Conservation (phyloP, 2,329 filamentous ascomycete genomes). For the Cladosporium sp. region DNA sequence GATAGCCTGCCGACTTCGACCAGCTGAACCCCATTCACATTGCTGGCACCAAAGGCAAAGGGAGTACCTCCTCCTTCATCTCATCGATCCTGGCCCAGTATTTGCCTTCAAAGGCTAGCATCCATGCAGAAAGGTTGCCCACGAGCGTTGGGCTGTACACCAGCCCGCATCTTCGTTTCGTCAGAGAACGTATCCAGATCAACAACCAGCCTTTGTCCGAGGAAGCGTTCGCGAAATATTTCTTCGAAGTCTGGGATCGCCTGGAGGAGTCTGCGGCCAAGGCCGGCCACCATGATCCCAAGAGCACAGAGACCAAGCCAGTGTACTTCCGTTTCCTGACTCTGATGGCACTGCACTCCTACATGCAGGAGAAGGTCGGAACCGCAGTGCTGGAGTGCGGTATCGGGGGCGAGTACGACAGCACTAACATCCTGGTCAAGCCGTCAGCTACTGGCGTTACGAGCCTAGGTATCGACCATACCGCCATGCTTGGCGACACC, state of each 20-base stretch:
- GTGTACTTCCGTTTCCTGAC: conserved; percentile 93
- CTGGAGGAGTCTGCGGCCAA: conserved; percentile 52
- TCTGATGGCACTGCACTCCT: conserved; percentile 80
- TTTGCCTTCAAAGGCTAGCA: conserved; percentile 36
- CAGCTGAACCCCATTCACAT: conserved; percentile 69
- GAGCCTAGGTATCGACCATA: conserved; percentile 81
- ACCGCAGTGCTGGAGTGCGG: conserved; percentile 87
- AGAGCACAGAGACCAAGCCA: conserved; percentile 62
- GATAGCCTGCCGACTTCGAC: conserved; percentile 58
- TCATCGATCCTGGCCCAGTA: conserved; percentile 72
- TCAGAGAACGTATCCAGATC: conserved; percentile 80
- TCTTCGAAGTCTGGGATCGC: conserved; percentile 80
- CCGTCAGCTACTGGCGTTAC: conserved; percentile 72
- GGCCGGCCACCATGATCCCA: conserved; percentile 47
- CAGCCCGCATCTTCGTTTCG: conserved; percentile 78
- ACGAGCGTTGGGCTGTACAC: conserved; percentile 69
- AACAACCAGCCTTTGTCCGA: conserved; percentile 67
- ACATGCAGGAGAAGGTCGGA: conserved; percentile 69
- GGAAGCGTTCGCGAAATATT: conserved; percentile 67
- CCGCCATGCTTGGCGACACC: conserved; percentile 72
- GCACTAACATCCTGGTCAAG: conserved; percentile 75
- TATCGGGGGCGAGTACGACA: conserved; percentile 90
- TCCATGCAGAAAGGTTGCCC: conserved; percentile 26
- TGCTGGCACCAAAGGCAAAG: conserved; percentile 92
- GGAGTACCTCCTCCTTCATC: conserved; percentile 79